Conservation (phyloP, 2,329 filamentous ascomycete genomes). For the Hypoxylon sp. region DNA sequence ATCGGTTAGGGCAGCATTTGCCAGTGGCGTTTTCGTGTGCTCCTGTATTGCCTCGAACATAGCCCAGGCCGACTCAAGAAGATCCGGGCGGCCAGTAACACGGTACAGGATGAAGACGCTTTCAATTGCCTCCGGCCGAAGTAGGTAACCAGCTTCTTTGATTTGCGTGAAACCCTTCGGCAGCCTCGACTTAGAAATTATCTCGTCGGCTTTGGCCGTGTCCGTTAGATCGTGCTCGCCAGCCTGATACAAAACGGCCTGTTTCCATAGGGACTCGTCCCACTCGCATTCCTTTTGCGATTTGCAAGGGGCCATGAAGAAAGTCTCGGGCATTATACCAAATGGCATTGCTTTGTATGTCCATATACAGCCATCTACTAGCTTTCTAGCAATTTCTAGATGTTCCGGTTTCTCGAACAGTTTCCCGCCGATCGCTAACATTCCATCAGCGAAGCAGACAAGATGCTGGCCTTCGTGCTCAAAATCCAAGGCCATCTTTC, state of each 20-base stretch:
- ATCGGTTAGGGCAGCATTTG: constrained; percentile 49
- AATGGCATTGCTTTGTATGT: constrained; percentile 64
- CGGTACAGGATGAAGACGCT: constrained; percentile 52
- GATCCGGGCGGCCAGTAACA: constrained; percentile 45
- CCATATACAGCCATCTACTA: constrained; percentile 68
- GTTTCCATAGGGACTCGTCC: constrained; percentile 52
- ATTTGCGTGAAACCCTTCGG: constrained; percentile 49
- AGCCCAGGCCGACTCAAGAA: constrained; percentile 48
- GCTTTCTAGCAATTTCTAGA: constrained; percentile 61
- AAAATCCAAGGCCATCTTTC: constrained; percentile 54
- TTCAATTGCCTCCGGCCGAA: constrained; percentile 53
- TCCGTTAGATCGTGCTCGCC: constrained; percentile 29
- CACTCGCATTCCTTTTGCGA: constrained; percentile 49
- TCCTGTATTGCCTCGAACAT: constrained; percentile 51
- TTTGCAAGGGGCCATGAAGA: constrained; percentile 60
- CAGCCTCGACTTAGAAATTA: constrained; percentile 44
- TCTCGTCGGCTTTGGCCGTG: constrained; percentile 38
- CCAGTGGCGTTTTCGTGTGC: constrained; percentile 48
- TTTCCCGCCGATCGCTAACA: constrained; percentile 65
- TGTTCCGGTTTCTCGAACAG: constrained; percentile 61
- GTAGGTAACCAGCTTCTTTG: constrained; percentile 48
- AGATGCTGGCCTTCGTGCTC: constrained; percentile 62
- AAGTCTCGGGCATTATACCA: constrained; percentile 69
- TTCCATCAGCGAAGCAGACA: constrained; percentile 67
- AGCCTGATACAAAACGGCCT: constrained; percentile 42